Evolutionary conservation across 345 rosid species (phyloP).

Genomic region (Gossypium longicalyx): DNA sequence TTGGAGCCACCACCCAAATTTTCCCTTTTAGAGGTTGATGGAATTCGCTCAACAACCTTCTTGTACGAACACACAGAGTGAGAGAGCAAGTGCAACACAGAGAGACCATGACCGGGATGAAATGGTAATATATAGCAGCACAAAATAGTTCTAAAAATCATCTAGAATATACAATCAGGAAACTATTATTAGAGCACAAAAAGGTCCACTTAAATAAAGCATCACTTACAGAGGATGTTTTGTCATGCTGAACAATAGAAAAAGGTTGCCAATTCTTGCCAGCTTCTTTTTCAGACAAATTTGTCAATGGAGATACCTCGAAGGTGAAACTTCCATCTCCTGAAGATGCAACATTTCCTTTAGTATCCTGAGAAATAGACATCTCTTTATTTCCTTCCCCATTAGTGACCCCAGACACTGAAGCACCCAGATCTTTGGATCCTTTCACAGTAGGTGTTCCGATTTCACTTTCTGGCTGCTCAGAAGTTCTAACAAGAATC

Average conservation of each 20-base stretch:
- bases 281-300: conserved; percentile 31
- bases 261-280: conserved; percentile 39
- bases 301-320: conserved; percentile 34
- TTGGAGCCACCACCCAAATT: conserved; percentile 33
- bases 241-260: conserved; percentile 29
- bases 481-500: conserved; percentile 29
- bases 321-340: conserved; percentile 50
- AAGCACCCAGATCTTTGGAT: conserved; percentile 28
- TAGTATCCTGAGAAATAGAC: conserved; percentile 30
- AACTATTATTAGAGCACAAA: background rate
- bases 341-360: conserved; percentile 37
- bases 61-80: conserved; percentile 12
- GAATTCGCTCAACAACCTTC: conserved; percentile 53
- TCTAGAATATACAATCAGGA: background rate
- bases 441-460: conserved; percentile 29
- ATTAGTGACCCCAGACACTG: conserved; percentile 27
- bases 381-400: conserved; percentile 19
- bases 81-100: conserved; percentile 12
- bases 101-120: conserved; percentile 5
- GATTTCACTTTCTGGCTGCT: conserved; percentile 36
- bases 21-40: conserved; percentile 36
- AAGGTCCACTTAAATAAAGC: background rate
- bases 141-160: background rate
- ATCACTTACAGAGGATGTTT: conserved; percentile 38
- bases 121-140: background rate